phyloP scores from a whole-genome alignment of 2,329 filamentous ascomycete species.

The Tolypocladium endophyticum region DNA sequence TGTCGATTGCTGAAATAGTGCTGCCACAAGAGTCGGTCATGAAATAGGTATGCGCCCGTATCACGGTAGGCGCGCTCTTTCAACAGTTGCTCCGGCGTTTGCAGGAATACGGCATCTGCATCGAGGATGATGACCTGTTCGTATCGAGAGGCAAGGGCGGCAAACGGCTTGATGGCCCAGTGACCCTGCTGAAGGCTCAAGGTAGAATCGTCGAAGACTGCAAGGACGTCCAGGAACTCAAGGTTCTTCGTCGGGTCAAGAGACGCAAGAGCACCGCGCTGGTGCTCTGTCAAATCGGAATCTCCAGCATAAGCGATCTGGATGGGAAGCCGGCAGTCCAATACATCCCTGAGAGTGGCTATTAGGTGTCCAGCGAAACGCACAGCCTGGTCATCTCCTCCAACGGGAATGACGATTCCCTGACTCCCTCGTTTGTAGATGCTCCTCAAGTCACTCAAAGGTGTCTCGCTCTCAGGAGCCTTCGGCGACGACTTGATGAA shows the following conservation, averaged over 20 bases:
- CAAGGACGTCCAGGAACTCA: constrained; percentile 21
- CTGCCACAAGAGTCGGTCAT: constrained; percentile 29
- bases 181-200: constrained; percentile 18
- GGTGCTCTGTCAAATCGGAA: constrained; percentile 13
- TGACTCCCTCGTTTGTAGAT: neutral
- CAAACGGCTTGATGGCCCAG: constrained; percentile 32
- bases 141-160: constrained; percentile 23
- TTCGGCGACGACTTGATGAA: neutral
- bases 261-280: constrained; percentile 12
- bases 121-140: constrained; percentile 27
- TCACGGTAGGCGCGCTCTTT: constrained; percentile 17
- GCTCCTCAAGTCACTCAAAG: neutral
- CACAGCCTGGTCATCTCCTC: constrained; percentile 12
- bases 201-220: constrained; percentile 20
- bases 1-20: constrained; percentile 20
- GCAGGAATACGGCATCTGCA: constrained; percentile 27
- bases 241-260: constrained; percentile 11
- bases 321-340: constrained; percentile 21
- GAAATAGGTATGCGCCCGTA: constrained; percentile 26
- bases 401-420: constrained; percentile 25
- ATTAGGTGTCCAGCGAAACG: constrained; percentile 25
- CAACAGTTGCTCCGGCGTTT: constrained; percentile 22
- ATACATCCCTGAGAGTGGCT: constrained; percentile 16
- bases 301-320: constrained; percentile 26
- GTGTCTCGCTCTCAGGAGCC: neutral